Percentiles rank a stretch among this genome's conserved stretches.
Conservation (phyloP, 2,329 filamentous ascomycete species). For the Epichloe glyceriae region DNA sequence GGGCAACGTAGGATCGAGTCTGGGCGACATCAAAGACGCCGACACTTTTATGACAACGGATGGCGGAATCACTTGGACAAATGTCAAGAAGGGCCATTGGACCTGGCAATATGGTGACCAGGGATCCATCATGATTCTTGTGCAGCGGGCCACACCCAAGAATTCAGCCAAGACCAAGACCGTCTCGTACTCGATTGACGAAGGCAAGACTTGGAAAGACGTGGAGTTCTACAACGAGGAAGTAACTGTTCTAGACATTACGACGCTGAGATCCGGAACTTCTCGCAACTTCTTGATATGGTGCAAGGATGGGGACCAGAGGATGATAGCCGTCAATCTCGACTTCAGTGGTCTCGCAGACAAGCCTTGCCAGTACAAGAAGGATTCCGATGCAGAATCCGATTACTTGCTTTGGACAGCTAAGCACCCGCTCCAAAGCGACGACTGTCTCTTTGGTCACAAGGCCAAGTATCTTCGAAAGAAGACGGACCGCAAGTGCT, state of each 20-base stretch:
- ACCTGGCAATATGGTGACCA: constrained; percentile 95
- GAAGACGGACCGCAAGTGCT: constrained; percentile 65
- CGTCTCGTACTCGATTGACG: constrained; percentile 66
- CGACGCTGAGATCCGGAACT: constrained; percentile 76
- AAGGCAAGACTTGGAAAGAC: constrained; percentile 67
- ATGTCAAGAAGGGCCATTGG: constrained; percentile 76
- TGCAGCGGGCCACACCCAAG: constrained; percentile 55
- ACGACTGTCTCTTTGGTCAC: constrained; percentile 88
- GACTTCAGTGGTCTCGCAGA: constrained; percentile 78
- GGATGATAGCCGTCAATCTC: constrained; percentile 64
- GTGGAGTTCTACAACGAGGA: constrained; percentile 61
- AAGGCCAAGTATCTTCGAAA: constrained; percentile 83
- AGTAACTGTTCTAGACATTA: constrained; percentile 65
- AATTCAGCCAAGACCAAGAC: constrained; percentile 54
- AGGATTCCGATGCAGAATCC: constrained; percentile 33
- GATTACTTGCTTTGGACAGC: constrained; percentile 87
- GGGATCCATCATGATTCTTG: constrained; percentile 82
- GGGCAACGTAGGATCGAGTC: constrained; percentile 70
- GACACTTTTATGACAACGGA: constrained; percentile 87
- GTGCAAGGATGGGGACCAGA: constrained; percentile 47
- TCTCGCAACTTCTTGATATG: constrained; percentile 88
- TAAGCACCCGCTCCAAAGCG: constrained; percentile 62
- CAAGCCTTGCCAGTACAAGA: constrained; percentile 55
- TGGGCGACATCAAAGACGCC: constrained; percentile 55
- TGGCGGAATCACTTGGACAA: constrained; percentile 79